A percentile compares a stretch with the other conserved stretches of the same genome.
These are phyloP conservation scores for Solanum paucissectum DNA, from an alignment of 257 asterid species.

Conservation along the genomic window DNA sequence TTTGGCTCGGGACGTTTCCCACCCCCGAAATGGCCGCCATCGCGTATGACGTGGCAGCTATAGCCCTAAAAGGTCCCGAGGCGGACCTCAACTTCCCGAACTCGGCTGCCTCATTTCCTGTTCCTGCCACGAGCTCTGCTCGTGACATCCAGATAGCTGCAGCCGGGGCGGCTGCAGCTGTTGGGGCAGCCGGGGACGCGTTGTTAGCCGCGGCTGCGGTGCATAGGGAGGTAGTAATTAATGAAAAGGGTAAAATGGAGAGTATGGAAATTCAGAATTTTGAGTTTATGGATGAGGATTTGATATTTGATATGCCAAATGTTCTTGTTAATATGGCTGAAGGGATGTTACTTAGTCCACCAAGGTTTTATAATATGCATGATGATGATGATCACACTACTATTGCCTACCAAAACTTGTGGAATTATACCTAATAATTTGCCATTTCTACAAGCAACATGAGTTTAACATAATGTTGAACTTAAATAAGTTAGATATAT, in stretches of 20 bases:
- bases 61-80: not conserved
- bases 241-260: not conserved
- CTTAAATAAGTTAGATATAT: not conserved
- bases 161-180: conserved; percentile 51
- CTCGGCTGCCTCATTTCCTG: conserved; percentile 19
- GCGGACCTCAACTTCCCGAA: conserved; percentile 27
- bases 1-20: conserved; percentile 4
- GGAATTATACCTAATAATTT: conserved; percentile 35
- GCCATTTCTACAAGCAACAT: not conserved
- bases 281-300: conserved; percentile 64
- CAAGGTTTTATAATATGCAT: conserved; percentile 15
- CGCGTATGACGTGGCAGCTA: not conserved
- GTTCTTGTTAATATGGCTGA: conserved; percentile 57
- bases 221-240: not conserved
- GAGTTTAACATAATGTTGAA: not conserved
- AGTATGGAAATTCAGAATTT: not conserved
- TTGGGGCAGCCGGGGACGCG: conserved; percentile 53
- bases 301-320: conserved; percentile 68
- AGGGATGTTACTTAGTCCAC: conserved; percentile 77
- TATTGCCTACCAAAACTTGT: conserved; percentile 16
- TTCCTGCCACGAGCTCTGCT: conserved; percentile 45
- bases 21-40: not conserved
- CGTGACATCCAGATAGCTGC: conserved; percentile 62
- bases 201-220: not conserved
- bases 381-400: conserved; percentile 24